Percentiles rank a stretch among this genome's conserved stretches.
These are phyloP conservation scores for Talaromyces sp. DNA, from an alignment of 2,329 filamentous ascomycete species.

Conservation along the genomic window DNA sequence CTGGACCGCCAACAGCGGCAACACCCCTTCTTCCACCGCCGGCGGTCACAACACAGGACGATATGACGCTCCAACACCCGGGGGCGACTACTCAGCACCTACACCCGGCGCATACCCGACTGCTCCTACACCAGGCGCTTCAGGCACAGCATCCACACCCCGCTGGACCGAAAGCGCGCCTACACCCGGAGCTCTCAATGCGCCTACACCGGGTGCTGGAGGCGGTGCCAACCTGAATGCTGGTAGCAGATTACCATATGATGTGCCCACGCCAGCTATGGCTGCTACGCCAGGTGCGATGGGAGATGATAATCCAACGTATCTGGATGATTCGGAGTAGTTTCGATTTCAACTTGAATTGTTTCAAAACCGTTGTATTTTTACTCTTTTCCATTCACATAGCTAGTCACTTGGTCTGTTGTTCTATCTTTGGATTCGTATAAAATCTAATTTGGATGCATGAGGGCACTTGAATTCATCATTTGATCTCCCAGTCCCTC, in stretches of 20 bases:
- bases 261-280: conserved; percentile 47
- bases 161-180: conserved; percentile 45
- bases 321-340: conserved; percentile 18
- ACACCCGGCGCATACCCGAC: conserved; percentile 56
- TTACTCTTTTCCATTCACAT: not conserved
- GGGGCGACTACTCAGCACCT: conserved; percentile 62
- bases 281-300: conserved; percentile 16
- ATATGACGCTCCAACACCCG: conserved; percentile 74
- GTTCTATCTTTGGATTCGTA: not conserved
- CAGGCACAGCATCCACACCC: conserved; percentile 57
- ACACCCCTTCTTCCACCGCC: conserved; percentile 30
- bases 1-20: conserved; percentile 34
- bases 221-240: conserved; percentile 23
- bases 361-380: not conserved
- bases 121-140: conserved; percentile 68
- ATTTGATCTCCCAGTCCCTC: not conserved
- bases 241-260: conserved; percentile 24
- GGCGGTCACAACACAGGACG: conserved; percentile 33
- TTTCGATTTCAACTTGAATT: not conserved
- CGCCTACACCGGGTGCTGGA: conserved; percentile 40
- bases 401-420: not conserved
- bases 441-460: not conserved
- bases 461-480: not conserved
- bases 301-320: conserved; percentile 18
- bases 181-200: conserved; percentile 46